A percentile compares a stretch with the other conserved stretches of the same genome.
These are phyloP conservation scores for Termitomyces eurrhizus DNA, from an alignment of 768 basidiomycete species.

Conservation along the genomic window DNA sequence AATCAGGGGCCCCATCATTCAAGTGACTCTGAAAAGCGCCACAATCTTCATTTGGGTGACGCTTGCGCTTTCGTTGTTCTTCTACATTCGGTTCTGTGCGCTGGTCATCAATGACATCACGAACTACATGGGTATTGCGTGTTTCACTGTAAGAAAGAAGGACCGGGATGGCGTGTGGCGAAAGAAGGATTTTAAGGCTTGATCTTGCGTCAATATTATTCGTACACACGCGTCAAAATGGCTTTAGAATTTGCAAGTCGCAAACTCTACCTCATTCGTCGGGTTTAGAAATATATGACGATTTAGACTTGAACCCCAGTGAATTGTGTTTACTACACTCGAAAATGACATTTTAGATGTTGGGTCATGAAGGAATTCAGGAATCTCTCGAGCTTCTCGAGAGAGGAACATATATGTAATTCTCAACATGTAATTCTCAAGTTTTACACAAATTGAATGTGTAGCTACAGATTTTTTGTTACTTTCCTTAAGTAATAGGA, in stretches of 20 bases:
- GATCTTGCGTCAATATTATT: not conserved
- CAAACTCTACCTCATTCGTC: not conserved
- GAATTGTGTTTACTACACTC: too few species aligned
- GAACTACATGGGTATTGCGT: slow-evolving; percentile 89
- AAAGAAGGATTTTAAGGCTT: slow-evolving; percentile 18
- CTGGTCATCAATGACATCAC: slow-evolving; percentile 88
- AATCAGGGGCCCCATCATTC: slow-evolving; percentile 65
- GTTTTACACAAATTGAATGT: too few species aligned
- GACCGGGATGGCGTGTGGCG: slow-evolving; percentile 65
- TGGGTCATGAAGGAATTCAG: too few species aligned
- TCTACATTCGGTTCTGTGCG: slow-evolving; percentile 74
- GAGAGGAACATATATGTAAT: too few species aligned
- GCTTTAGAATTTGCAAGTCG: not conserved
- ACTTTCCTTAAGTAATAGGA: too few species aligned
- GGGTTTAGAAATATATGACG: too few species aligned
- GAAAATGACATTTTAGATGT: too few species aligned
- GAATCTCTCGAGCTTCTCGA: too few species aligned
- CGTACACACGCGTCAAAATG: not conserved
- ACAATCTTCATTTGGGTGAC: slow-evolving; percentile 56
- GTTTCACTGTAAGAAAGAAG: slow-evolving; percentile 89
- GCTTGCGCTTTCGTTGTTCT: slow-evolving; percentile 50
- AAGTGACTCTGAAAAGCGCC: slow-evolving; percentile 57
- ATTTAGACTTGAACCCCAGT: too few species aligned
- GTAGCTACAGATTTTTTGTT: too few species aligned
- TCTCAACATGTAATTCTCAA: too few species aligned